Evolutionary conservation across 495 filamentous ascomycete genomes (phyloP).

Genomic region (Penicillium odoratum): DNA sequence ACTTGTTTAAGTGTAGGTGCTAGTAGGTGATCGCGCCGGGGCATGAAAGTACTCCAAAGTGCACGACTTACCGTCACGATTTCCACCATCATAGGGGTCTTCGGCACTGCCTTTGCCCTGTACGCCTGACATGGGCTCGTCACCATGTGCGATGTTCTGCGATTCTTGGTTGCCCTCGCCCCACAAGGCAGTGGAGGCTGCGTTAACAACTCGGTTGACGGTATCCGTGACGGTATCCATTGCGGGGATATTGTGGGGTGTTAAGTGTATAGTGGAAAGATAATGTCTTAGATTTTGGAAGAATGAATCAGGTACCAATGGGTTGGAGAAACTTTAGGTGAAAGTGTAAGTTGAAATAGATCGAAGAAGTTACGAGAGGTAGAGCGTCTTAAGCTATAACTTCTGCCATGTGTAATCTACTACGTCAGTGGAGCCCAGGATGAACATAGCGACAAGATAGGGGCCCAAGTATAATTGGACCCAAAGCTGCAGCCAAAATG

Average conservation of each 20-base stretch:
- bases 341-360: not conserved
- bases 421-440: slow-evolving; percentile 23
- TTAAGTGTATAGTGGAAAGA: not conserved
- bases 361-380: not conserved
- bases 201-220: slow-evolving; percentile 29
- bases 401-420: slow-evolving; percentile 5
- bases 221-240: slow-evolving; percentile 46
- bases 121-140: slow-evolving; percentile 45
- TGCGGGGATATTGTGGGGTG: not conserved
- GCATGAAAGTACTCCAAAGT: not conserved
- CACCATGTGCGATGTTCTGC: slow-evolving; percentile 23
- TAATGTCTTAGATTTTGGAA: not conserved
- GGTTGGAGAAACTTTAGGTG: not conserved
- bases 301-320: slow-evolving; percentile 1
- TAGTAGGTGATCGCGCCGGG: too few species aligned
- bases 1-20: too few species aligned
- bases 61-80: slow-evolving; percentile 39
- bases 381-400: slow-evolving; percentile 3
- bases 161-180: slow-evolving; percentile 24
- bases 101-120: slow-evolving; percentile 37
- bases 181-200: slow-evolving; percentile 38
- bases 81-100: slow-evolving; percentile 48
- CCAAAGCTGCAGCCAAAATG: slow-evolving; percentile 1
- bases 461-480: not conserved
- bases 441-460: not conserved